Evolutionary conservation across 805 yeast genomes (phyloP).

Genomic region (Lachancea sp.): DNA sequence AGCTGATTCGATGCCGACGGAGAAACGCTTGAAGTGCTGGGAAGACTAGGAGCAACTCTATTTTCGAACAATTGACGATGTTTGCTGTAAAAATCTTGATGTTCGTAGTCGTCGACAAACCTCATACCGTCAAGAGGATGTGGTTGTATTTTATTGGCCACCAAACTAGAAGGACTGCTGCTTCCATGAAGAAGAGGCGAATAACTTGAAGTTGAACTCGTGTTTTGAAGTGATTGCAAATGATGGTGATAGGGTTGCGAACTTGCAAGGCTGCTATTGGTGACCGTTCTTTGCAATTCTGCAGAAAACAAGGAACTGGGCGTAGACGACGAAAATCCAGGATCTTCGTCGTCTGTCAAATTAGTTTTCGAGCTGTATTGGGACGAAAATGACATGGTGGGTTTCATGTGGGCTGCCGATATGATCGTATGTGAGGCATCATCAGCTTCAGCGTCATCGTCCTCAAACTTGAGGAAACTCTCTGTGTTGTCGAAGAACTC

Average conservation of each 20-base stretch:
- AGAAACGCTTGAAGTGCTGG: neutral
- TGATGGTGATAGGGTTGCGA: neutral
- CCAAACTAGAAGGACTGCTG: slow-evolving; percentile 6
- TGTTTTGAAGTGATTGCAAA: neutral
- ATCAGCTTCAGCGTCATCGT: slow-evolving; percentile 16
- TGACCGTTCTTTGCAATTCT: slow-evolving; percentile 13
- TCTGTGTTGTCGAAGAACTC: slow-evolving; percentile 5
- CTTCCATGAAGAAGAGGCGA: slow-evolving; percentile 4
- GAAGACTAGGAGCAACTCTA: neutral
- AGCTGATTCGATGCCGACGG: slow-evolving; percentile 1
- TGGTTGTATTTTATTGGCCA: neutral
- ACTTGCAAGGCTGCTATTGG: slow-evolving; percentile 7
- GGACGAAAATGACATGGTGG: slow-evolving; percentile 8
- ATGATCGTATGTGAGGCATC: neutral
- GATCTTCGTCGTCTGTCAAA: slow-evolving; percentile 21
- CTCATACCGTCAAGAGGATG: slow-evolving; percentile 11
- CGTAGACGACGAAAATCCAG: slow-evolving; percentile 20
- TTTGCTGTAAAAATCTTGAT: slow-evolving; percentile 19
- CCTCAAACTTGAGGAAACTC: slow-evolving; percentile 24
- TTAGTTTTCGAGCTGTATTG: slow-evolving; percentile 13
- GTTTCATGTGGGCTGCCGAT: slow-evolving; percentile 4
- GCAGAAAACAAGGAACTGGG: slow-evolving; percentile 25
- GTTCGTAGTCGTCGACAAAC: slow-evolving; percentile 21
- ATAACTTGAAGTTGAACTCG: neutral
- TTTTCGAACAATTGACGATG: slow-evolving; percentile 8